Percentiles rank a stretch among this genome's conserved stretches.
Evolutionary conservation across 2,329 filamentous ascomycete species (phyloP).

Genomic region (Dactylellina drechsleri): DNA sequence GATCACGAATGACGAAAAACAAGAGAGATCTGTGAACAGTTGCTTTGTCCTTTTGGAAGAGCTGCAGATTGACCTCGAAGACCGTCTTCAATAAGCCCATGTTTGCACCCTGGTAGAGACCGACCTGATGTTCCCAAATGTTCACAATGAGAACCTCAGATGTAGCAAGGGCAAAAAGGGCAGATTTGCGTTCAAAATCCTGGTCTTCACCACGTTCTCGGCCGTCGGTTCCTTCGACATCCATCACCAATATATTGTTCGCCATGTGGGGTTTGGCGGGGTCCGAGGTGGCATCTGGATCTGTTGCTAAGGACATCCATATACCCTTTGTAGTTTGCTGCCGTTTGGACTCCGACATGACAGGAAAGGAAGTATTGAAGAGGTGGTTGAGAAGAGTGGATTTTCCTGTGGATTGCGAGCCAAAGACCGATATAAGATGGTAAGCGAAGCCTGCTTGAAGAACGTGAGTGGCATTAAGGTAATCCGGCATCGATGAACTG

Average conservation of each 20-base stretch:
- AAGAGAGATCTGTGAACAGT: slow-evolving; percentile 88
- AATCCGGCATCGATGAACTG: slow-evolving; percentile 80
- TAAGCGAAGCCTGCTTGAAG: slow-evolving; percentile 97
- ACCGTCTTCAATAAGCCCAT: slow-evolving; percentile 99
- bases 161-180: slow-evolving; percentile 93
- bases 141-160: slow-evolving; percentile 98
- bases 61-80: slow-evolving; percentile 96
- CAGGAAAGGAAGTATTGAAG: slow-evolving; percentile 94
- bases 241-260: slow-evolving; percentile 98
- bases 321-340: slow-evolving; percentile 99
- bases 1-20: slow-evolving; percentile 98
- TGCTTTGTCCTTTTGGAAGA: slow-evolving; percentile 94
- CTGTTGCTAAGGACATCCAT: slow-evolving; percentile 98
- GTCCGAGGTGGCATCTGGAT: slow-evolving; percentile 64
- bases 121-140: slow-evolving; percentile 99
- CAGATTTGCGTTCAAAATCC: slow-evolving; percentile 98
- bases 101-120: slow-evolving; percentile 96
- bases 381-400: slow-evolving; percentile 95
- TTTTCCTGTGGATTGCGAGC: slow-evolving; percentile 97
- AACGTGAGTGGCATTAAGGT: slow-evolving; percentile 81
- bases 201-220: slow-evolving; percentile 96
- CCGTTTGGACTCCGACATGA: slow-evolving; percentile 95
- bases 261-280: slow-evolving; percentile 75
- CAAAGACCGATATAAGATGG: slow-evolving; percentile 98
- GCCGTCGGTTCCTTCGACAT: slow-evolving; percentile 97